Percentiles rank a stretch among this genome's conserved stretches.
These are phyloP conservation scores for Diaporthe velutina DNA, from an alignment of 2,329 filamentous ascomycete genomes.

Conservation along the genomic window DNA sequence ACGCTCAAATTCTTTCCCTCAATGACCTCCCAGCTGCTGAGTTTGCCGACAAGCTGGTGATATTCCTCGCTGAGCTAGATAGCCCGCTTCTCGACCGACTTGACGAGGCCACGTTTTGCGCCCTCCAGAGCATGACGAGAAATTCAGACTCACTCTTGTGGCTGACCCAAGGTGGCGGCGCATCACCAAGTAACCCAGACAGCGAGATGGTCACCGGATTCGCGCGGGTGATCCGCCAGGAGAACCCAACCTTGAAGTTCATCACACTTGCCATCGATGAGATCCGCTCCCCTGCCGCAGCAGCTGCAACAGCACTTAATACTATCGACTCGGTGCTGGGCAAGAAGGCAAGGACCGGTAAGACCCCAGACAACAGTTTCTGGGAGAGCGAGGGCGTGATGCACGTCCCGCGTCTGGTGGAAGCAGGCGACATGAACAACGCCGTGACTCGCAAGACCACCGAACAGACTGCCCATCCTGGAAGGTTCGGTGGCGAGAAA, in stretches of 20 bases:
- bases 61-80: not conserved
- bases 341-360: slow-evolving; percentile 14
- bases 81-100: not conserved
- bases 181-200: slow-evolving; percentile 14
- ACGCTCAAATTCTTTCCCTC: not conserved
- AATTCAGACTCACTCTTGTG: slow-evolving; percentile 17
- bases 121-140: not conserved
- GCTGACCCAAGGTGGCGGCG: slow-evolving; percentile 32
- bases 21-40: not conserved
- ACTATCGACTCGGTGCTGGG: slow-evolving; percentile 14
- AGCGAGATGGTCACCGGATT: slow-evolving; percentile 36
- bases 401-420: slow-evolving; percentile 28
- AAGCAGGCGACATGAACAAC: slow-evolving; percentile 32
- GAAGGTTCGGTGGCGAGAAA: slow-evolving; percentile 16
- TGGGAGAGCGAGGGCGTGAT: slow-evolving; percentile 33
- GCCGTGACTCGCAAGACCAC: slow-evolving; percentile 33
- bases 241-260: slow-evolving; percentile 32
- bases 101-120: not conserved
- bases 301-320: not conserved
- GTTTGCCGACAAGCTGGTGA: not conserved
- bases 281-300: not conserved
- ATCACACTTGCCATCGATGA: slow-evolving; percentile 30
- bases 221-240: slow-evolving; percentile 33
- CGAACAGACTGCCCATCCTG: slow-evolving; percentile 21
- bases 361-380: slow-evolving; percentile 31